Evolutionary conservation across 768 basidiomycete species (phyloP).

Genomic region (Lentinula sp.): DNA sequence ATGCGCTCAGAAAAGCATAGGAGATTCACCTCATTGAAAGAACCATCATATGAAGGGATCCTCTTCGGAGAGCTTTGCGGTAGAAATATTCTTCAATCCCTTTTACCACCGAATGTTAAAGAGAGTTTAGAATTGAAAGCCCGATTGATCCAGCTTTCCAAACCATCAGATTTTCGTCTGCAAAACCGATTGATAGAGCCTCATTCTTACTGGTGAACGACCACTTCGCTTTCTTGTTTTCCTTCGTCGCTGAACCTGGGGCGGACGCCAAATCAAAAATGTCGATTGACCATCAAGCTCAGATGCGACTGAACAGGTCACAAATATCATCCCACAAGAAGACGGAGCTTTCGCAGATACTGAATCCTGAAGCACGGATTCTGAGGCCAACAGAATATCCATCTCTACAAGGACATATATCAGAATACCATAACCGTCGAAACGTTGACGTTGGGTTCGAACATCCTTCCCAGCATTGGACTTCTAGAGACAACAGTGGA

Average conservation of each 20-base stretch:
- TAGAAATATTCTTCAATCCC: too few species aligned
- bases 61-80: neutral
- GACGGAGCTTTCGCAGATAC: neutral
- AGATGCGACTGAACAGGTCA: neutral
- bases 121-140: neutral
- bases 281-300: neutral
- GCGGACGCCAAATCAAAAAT: neutral
- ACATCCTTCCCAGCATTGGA: neutral
- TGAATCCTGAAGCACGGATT: neutral
- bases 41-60: neutral
- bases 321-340: neutral
- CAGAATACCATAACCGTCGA: neutral
- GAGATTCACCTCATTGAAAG: neutral
- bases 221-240: neutral
- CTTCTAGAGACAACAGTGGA: neutral
- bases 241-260: neutral
- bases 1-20: neutral
- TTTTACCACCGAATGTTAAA: too few species aligned
- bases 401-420: neutral
- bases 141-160: constrained; percentile 1
- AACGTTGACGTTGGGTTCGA: neutral
- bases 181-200: neutral
- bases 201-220: neutral
- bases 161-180: neutral
- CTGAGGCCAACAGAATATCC: neutral